phyloP scores from a whole-genome alignment of 2,329 filamentous ascomycete genomes.

The Dactylellina sp. region DNA sequence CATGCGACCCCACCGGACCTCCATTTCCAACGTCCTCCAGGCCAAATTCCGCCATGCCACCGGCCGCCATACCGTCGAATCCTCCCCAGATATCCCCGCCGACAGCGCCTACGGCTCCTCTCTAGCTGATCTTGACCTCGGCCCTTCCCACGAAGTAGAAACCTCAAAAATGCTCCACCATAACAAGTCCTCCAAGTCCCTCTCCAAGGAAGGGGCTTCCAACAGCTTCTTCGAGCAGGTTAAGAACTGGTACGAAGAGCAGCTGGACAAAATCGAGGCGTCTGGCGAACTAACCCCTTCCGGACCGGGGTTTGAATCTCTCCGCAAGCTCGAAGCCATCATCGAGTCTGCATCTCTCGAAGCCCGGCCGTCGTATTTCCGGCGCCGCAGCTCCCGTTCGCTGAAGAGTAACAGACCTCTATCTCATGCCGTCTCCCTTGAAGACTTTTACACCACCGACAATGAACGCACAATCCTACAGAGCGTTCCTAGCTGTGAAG shows the following conservation, averaged over 20 bases:
- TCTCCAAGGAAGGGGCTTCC: constrained; percentile 14
- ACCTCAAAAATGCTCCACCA: constrained; percentile 16
- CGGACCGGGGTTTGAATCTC: constrained; percentile 26
- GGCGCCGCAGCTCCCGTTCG: constrained; percentile 43
- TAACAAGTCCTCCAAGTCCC: constrained; percentile 36
- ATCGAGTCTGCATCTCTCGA: constrained; percentile 46
- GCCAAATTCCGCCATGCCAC: constrained; percentile 31
- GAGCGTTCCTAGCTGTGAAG: constrained; percentile 40
- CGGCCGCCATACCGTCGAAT: constrained; percentile 35
- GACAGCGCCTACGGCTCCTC: constrained; percentile 48
- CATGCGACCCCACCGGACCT: constrained; percentile 41
- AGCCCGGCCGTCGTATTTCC: constrained; percentile 32
- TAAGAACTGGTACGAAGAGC: constrained; percentile 47
- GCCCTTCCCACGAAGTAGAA: constrained; percentile 40
- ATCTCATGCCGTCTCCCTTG: constrained; percentile 35
- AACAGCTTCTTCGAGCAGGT: constrained; percentile 53
- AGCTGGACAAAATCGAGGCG: constrained; percentile 22
- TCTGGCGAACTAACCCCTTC: constrained; percentile 3
- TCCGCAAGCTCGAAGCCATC: constrained; percentile 46
- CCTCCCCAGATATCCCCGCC: constrained; percentile 48
- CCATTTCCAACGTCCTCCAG: constrained; percentile 42
- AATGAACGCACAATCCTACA: constrained; percentile 48
- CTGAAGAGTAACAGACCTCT: constrained; percentile 27
- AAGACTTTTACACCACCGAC: constrained; percentile 53
- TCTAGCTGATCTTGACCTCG: constrained; percentile 48